phyloP scores from a whole-genome alignment of 2,329 filamentous ascomycete species.

The Claviceps fusiformis region DNA sequence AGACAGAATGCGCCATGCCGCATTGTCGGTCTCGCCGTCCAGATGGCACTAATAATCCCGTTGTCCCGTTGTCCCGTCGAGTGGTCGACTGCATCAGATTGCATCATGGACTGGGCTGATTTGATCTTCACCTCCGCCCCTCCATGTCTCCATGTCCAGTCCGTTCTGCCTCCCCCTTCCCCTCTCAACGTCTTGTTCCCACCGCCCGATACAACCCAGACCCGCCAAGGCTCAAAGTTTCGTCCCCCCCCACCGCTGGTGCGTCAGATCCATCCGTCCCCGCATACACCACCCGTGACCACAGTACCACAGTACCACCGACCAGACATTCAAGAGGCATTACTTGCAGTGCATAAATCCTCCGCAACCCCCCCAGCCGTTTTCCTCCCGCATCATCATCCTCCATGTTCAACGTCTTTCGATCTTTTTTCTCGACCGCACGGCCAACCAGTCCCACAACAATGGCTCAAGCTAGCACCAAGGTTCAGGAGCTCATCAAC shows the following conservation, averaged over 20 bases:
- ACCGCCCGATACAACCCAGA: too few species aligned
- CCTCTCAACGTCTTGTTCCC: too few species aligned
- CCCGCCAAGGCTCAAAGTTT: neutral
- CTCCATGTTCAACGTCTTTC: constrained; percentile 49
- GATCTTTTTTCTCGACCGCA: constrained; percentile 53
- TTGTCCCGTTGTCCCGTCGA: neutral
- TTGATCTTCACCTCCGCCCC: too few species aligned
- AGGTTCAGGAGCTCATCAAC: constrained; percentile 77
- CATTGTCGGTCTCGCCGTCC: neutral
- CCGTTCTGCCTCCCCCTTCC: too few species aligned
- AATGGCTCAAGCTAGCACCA: constrained; percentile 74
- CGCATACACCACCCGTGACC: too few species aligned
- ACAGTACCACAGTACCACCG: too few species aligned
- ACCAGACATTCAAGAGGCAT: neutral
- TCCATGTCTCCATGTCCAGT: too few species aligned
- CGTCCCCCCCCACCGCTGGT: too few species aligned
- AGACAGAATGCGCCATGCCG: neutral
- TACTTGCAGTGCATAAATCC: neutral
- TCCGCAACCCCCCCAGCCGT: too few species aligned
- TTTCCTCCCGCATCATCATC: neutral
- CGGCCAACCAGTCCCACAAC: constrained; percentile 36
- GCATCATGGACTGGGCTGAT: constrained; percentile 1
- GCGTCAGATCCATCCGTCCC: too few species aligned
- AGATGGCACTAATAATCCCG: neutral
- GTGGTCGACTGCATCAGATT: neutral